Evolutionary conservation across 768 basidiomycete species (phyloP).

Genomic region (Leccinum broughii): DNA sequence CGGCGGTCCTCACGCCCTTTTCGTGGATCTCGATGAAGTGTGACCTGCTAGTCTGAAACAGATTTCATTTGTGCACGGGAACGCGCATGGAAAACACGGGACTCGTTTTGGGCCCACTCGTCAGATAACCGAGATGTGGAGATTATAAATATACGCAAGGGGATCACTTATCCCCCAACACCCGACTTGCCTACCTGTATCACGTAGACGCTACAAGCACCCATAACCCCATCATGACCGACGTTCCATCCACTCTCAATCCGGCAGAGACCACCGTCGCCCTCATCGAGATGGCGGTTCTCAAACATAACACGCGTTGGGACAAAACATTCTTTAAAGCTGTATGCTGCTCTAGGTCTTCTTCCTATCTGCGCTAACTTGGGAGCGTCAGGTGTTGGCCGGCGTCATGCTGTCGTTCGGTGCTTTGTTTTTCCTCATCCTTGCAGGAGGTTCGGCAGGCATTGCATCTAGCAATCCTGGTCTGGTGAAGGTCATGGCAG

Average conservation of each 20-base stretch:
- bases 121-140: neutral
- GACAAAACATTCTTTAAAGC: slow-evolving; percentile 68
- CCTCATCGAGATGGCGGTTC: slow-evolving; percentile 57
- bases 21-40: neutral
- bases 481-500: slow-evolving; percentile 62
- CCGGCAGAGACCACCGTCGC: slow-evolving; percentile 57
- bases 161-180: neutral
- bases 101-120: slow-evolving; percentile 10
- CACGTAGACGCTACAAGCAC: slow-evolving; percentile 1
- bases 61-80: slow-evolving; percentile 6
- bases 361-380: neutral
- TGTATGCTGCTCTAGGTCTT: slow-evolving; percentile 39
- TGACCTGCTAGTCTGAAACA: neutral
- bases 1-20: neutral
- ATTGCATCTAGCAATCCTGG: slow-evolving; percentile 60
- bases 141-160: slow-evolving; percentile 21
- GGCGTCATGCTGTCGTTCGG: slow-evolving; percentile 78
- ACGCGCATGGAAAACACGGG: neutral
- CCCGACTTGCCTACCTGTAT: slow-evolving; percentile 3
- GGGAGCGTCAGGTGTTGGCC: slow-evolving; percentile 53
- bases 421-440: slow-evolving; percentile 59
- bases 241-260: slow-evolving; percentile 49
- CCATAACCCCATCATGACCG: slow-evolving; percentile 16
- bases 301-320: slow-evolving; percentile 64
- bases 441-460: slow-evolving; percentile 57